Evolutionary conservation across 163 green algal genomes (phyloP).

Genomic region (Chlamydomonas reinhardtii): DNA sequence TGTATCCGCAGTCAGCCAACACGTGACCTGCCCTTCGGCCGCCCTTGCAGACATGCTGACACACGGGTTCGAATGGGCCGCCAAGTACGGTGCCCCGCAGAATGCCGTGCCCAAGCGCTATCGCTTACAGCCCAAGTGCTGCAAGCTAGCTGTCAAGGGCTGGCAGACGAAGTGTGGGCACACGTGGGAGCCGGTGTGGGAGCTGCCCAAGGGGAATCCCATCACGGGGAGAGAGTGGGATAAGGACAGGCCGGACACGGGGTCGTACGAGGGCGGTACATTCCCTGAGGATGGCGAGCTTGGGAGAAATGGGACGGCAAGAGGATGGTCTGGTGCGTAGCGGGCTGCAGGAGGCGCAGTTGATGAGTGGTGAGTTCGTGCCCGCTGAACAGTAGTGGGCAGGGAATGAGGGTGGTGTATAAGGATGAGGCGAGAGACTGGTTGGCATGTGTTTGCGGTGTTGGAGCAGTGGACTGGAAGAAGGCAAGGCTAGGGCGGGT

Average conservation of each 20-base stretch:
- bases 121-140: slow-evolving; percentile 61
- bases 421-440: too few species aligned
- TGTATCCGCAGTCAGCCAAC: too few species aligned
- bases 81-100: slow-evolving; percentile 54
- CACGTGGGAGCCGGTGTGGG: slow-evolving; percentile 30
- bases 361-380: too few species aligned
- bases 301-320: too few species aligned
- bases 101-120: slow-evolving; percentile 58
- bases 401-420: too few species aligned
- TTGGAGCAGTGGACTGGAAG: too few species aligned
- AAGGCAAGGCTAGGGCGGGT: too few species aligned
- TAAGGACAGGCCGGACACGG: slow-evolving; percentile 55
- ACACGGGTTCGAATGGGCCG: slow-evolving; percentile 60
- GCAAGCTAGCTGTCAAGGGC: neutral
- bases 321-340: too few species aligned
- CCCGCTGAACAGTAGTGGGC: too few species aligned
- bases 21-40: too few species aligned
- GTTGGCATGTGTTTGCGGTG: too few species aligned
- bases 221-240: slow-evolving; percentile 53
- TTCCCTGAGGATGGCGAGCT: slow-evolving; percentile 11
- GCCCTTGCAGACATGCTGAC: slow-evolving; percentile 58
- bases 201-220: slow-evolving; percentile 55
- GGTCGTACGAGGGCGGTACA: slow-evolving; percentile 54
- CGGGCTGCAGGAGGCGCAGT: too few species aligned
- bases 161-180: slow-evolving; percentile 7